Percentiles rank a stretch among this genome's conserved stretches.
These are phyloP conservation scores for Candida coquimbonensis DNA, from an alignment of 805 yeast genomes.

Conservation along the genomic window DNA sequence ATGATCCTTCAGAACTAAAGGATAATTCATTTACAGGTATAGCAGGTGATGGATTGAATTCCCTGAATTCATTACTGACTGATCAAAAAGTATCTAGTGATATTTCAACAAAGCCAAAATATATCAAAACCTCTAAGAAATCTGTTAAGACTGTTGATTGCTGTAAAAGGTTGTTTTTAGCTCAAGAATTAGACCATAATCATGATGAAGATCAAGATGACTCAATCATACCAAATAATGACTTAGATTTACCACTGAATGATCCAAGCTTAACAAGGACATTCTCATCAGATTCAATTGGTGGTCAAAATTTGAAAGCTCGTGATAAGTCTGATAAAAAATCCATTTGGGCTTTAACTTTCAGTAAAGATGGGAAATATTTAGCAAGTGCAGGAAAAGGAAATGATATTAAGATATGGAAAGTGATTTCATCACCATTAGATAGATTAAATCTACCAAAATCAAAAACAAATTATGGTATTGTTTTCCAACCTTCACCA, in stretches of 20 bases:
- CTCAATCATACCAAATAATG: background rate
- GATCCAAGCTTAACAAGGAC: background rate
- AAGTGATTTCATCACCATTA: slow-evolving; percentile 65
- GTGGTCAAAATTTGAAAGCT: slow-evolving; percentile 9
- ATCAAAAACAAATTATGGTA: slow-evolving; percentile 42
- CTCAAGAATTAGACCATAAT: slow-evolving; percentile 48
- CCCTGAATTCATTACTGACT: background rate
- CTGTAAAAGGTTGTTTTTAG: slow-evolving; percentile 49
- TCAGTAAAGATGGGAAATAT: slow-evolving; percentile 73
- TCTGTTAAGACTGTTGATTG: slow-evolving; percentile 39
- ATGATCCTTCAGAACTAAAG: background rate
- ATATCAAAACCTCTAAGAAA: slow-evolving; percentile 42
- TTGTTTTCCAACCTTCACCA: slow-evolving; percentile 71
- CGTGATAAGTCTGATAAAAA: slow-evolving; percentile 8
- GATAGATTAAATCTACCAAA: slow-evolving; percentile 40
- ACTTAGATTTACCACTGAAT: slow-evolving; percentile 1
- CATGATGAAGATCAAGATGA: background rate
- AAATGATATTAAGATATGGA: slow-evolving; percentile 61
- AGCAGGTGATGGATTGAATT: background rate
- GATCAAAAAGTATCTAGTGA: slow-evolving; percentile 31
- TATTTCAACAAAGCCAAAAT: slow-evolving; percentile 45
- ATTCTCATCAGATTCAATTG: slow-evolving; percentile 4
- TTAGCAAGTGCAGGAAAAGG: slow-evolving; percentile 83
- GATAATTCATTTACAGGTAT: background rate
- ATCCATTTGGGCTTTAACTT: slow-evolving; percentile 70